These are phyloP conservation scores for Coemansia furcata DNA, from an alignment of 192 early-diverging fungal species.

Conservation along the genomic window DNA sequence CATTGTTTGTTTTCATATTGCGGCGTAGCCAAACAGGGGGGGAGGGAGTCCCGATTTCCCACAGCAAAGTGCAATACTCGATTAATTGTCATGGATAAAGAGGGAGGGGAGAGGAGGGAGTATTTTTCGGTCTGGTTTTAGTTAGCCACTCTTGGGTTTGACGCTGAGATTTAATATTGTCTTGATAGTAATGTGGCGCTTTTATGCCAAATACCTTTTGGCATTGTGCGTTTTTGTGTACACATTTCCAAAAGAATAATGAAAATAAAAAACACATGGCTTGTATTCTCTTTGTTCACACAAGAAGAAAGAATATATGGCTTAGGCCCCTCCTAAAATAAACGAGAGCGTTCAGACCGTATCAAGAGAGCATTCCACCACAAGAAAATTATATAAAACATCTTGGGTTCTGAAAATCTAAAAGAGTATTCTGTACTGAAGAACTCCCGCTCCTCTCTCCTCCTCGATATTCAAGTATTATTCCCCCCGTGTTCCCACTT, in stretches of 20 bases:
- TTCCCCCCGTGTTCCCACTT: neutral
- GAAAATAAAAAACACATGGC: neutral
- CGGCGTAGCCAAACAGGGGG: no score
- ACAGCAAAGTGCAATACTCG: no score
- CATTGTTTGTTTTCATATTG: no score
- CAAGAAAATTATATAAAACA: no score
- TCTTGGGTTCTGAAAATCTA: neutral
- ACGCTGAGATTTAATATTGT: neutral
- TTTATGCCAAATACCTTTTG: neutral
- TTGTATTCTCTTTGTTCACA: constrained; percentile 3
- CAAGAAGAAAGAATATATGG: neutral
- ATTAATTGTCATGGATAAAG: no score
- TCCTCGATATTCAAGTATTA: neutral
- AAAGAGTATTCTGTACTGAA: neutral
- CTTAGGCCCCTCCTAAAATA: neutral
- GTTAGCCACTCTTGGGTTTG: neutral
- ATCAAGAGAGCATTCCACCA: no score
- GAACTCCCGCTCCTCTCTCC: neutral
- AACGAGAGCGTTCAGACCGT: neutral
- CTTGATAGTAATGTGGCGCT: neutral
- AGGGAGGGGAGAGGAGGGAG: no score
- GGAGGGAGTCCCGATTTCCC: no score
- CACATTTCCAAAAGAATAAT: neutral
- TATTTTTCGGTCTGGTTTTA: no score
- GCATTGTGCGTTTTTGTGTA: neutral